Percentiles rank a stretch among this genome's conserved stretches.
Conservation (phyloP, 345 rosid species). For the Pugionium cornutum region DNA sequence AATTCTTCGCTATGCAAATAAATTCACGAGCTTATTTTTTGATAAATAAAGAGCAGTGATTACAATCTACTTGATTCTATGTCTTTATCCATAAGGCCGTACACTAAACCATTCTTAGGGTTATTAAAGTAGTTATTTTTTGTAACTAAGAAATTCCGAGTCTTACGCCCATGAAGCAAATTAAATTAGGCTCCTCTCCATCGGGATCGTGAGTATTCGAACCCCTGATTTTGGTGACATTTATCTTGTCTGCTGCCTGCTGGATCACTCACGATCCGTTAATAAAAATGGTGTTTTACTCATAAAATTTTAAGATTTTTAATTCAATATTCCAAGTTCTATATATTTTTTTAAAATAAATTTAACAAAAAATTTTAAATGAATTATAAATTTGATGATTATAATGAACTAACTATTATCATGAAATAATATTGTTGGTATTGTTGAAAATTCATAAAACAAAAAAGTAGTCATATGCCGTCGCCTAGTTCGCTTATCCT, state of each 20-base stretch:
- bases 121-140: background rate
- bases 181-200: background rate
- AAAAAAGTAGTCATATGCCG: too few species aligned
- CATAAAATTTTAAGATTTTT: too few species aligned
- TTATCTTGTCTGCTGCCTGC: background rate
- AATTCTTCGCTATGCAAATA: constrained; percentile 19
- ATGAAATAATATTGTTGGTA: too few species aligned
- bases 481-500: too few species aligned
- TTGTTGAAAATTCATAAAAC: too few species aligned
- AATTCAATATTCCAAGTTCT: too few species aligned
- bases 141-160: background rate
- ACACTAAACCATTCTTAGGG: background rate
- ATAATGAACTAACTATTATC: too few species aligned
- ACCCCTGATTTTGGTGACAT: background rate
- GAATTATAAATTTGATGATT: too few species aligned
- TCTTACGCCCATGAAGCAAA: background rate
- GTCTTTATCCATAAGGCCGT: background rate
- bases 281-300: too few species aligned
- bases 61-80: constrained; percentile 15
- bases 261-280: too few species aligned
- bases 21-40: background rate
- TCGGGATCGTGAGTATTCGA: background rate
- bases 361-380: too few species aligned
- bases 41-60: constrained; percentile 23
- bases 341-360: too few species aligned